A percentile compares a stretch with the other conserved stretches of the same genome.
Evolutionary conservation across 805 yeast species (phyloP).

Genomic region (Spathaspora arborariae): DNA sequence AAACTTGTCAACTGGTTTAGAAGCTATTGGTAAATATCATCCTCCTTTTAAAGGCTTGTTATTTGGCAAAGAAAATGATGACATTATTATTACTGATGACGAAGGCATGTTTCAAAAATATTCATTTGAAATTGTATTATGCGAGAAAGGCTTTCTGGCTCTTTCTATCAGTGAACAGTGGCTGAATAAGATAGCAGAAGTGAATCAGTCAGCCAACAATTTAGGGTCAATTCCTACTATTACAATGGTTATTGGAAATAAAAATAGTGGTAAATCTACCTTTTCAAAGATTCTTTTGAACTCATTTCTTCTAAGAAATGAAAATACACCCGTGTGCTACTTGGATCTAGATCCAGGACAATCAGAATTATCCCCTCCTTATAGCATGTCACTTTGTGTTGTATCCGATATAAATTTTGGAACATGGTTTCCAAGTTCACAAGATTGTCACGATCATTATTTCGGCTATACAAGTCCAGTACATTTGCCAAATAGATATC

Average conservation of each 20-base stretch:
- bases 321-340: conserved; percentile 36
- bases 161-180: conserved; percentile 14
- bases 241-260: conserved; percentile 55
- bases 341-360: conserved; percentile 90
- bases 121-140: conserved; percentile 36
- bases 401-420: conserved; percentile 25
- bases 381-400: conserved; percentile 55
- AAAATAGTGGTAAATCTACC: conserved; percentile 82
- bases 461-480: conserved; percentile 70
- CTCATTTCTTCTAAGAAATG: conserved; percentile 29
- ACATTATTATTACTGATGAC: conserved; percentile 2
- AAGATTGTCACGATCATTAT: conserved; percentile 26
- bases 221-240: background rate
- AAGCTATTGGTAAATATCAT: conserved; percentile 37
- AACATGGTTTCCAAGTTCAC: conserved; percentile 19
- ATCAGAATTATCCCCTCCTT: conserved; percentile 72
- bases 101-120: conserved; percentile 19
- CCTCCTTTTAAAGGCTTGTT: conserved; percentile 45
- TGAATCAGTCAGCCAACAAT: background rate
- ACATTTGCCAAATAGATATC: conserved; percentile 57
- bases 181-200: conserved; percentile 6
- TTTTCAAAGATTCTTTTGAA: conserved; percentile 54
- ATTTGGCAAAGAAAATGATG: conserved; percentile 13
- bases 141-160: conserved; percentile 21
- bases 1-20: conserved; percentile 42